Base-by-base conservation (phyloP, 768 basidiomycete genomes). In the Coprinopsis strossmayeri region DNA sequence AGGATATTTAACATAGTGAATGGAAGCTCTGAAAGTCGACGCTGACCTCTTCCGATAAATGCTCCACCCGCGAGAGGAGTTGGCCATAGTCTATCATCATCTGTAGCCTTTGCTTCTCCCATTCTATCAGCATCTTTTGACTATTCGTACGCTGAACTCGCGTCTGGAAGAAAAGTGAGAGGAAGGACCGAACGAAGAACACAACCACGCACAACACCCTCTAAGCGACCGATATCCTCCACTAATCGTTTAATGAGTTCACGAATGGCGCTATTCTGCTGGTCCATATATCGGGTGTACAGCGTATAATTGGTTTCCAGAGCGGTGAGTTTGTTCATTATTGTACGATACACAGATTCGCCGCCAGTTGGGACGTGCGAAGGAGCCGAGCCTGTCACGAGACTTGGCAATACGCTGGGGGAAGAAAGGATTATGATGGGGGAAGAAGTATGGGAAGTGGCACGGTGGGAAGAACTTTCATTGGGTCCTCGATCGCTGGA, bases 311-410 rank as follows among this genome's bases (percentile, higher is more conserved):
- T 96, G 7, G 77, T 77, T 64, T 98, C 94, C 12, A 98, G 75
- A 4, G 81, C 78, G 2, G 80, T 78, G 10, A 99, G 74, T 5
- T 93, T 84, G 56, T 96, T 95, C 82, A 94, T 94, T 56, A 98
- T 99, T 11, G 86, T 90, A 5, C 92, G 85, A 58, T 96, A 98
- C 55, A 99, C 93, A 1, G 91, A 94, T 62, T 99, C 96, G 20
- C 89, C 90, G 11, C 77, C 73, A 5, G 58, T 54, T 9, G 56
- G 25, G 9, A 55, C 32, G 9, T 50, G 55, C 18, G 51, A 54
- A 46, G 27, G 53, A 50, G 38, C 57, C 50, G 40, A 42, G 17
- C 44, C 43, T 1, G 57, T 53, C 1, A 59, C 49, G 49, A 21
- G 20, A 55, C 32, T 38, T 48, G 49, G 15, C 30, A 39, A 28